Evolutionary conservation across 352 stramenopile species (phyloP).

Genomic region (Phytophthora cryptogea): DNA sequence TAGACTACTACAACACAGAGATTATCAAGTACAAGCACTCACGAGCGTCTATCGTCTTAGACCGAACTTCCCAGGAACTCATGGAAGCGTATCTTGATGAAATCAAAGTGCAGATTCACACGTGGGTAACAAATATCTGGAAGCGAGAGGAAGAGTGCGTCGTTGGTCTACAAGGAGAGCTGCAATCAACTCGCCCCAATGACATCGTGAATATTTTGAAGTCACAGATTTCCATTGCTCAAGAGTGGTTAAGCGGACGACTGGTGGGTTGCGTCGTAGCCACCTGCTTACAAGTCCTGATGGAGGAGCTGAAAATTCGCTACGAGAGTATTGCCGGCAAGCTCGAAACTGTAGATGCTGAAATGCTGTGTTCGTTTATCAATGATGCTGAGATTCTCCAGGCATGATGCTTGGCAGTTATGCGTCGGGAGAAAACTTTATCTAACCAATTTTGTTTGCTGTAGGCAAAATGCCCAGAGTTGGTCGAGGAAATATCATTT

Average conservation of each 20-base stretch:
- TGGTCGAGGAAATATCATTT: conserved; percentile 86
- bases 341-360: conserved; percentile 56
- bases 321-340: conserved; percentile 59
- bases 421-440: neutral
- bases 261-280: conserved; percentile 72
- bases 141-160: conserved; percentile 77
- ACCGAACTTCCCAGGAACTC: conserved; percentile 68
- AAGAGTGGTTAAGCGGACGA: conserved; percentile 78
- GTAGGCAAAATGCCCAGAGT: conserved; percentile 79
- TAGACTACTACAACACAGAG: conserved; percentile 89
- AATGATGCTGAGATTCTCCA: conserved; percentile 85
- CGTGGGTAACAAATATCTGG: conserved; percentile 88
- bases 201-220: conserved; percentile 90
- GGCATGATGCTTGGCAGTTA: conserved; percentile 29
- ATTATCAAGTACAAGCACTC: conserved; percentile 86
- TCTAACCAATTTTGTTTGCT: conserved; percentile 6
- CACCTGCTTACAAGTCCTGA: conserved; percentile 70
- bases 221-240: conserved; percentile 83
- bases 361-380: conserved; percentile 87
- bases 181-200: conserved; percentile 80
- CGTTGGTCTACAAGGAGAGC: conserved; percentile 57
- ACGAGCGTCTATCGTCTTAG: conserved; percentile 65
- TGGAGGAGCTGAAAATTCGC: conserved; percentile 74
- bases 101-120: conserved; percentile 80
- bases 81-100: conserved; percentile 79